Base-by-base conservation (phyloP, 164 flowering plant species). In the Aristolochia californica region DNA sequence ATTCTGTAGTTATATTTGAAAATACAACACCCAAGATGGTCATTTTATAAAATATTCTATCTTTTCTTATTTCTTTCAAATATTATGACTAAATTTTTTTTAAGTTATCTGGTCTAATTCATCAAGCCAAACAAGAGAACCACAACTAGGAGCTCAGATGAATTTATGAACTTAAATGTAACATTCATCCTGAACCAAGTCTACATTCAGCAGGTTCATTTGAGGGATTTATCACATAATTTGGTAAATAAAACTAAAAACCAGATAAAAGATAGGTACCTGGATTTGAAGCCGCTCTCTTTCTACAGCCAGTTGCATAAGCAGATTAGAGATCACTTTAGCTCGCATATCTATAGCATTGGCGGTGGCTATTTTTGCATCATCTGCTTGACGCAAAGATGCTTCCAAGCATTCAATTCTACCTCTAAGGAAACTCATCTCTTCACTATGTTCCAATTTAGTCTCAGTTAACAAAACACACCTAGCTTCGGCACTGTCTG, bases 211-310 rank as follows among this genome's bases (percentile, higher is more conserved):
- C 26, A 23, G 55, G 28, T 23, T 12, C 5, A 11, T 52, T 10
- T 24, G 24, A 21, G 24, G 55, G 28, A 54, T 44, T 44, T 48
- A 43, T 12, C 13, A 24, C 21, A 49, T 49, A 49, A 43, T 12
- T 13, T 1, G 4, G 23, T 57, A 62, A 27, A 11, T 0, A 2
- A 4, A 63, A 44, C 24, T 43, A 4, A 45, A 22, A 25, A 13
- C 40, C 7, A 12, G 40, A 43, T 26, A 13, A 57, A 17, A 51
- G 30, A 25, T 27, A 16, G 43, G 30, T 9, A 88, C 99, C 99
- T 89, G 95, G 68, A 80, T 79, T 53, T 80, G 82, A 50, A 94
- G 85, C 28, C 86, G 93, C 63, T 89, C 86, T 69, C 99, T 81
- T 70, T 89, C 99, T 50, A 61, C 54, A 21, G 87, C 85, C 55